phyloP scores from a whole-genome alignment of 352 stramenopile species.

The Globisporangium emineosum region DNA sequence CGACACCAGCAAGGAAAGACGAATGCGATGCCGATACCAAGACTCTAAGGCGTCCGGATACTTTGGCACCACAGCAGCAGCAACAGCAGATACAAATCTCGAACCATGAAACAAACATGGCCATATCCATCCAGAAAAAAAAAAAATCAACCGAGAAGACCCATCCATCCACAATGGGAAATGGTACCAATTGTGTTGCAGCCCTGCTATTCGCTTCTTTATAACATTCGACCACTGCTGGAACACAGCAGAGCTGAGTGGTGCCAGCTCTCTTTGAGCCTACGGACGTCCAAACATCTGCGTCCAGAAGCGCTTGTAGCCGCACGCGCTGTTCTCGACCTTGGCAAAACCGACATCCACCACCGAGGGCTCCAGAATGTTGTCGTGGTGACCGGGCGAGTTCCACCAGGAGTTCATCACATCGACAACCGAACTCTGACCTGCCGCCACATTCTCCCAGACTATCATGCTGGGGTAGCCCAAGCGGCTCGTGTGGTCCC shows the following conservation, averaged over 20 bases:
- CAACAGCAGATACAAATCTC: background rate
- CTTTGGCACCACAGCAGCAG: background rate
- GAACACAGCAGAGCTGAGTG: no score
- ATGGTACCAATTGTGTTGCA: no score
- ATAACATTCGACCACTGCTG: no score
- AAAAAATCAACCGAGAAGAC: background rate
- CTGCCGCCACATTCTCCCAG: background rate
- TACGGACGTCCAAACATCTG: background rate
- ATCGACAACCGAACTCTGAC: background rate
- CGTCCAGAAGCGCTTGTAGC: slow-evolving; percentile 1
- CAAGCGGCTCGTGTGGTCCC: no score
- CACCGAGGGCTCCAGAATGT: background rate
- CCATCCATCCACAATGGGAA: no score
- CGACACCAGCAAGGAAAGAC: background rate
- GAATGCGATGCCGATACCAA: background rate
- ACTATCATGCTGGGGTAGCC: no score
- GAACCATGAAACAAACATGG: background rate
- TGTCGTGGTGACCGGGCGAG: background rate
- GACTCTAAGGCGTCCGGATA: background rate
- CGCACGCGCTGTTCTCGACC: background rate
- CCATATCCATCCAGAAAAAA: background rate
- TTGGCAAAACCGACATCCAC: background rate
- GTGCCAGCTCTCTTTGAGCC: background rate
- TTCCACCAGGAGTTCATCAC: background rate
- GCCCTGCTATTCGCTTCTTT: no score